Conservation (phyloP, 495 filamentous ascomycete genomes). For the Penicillium ochrochloron region DNA sequence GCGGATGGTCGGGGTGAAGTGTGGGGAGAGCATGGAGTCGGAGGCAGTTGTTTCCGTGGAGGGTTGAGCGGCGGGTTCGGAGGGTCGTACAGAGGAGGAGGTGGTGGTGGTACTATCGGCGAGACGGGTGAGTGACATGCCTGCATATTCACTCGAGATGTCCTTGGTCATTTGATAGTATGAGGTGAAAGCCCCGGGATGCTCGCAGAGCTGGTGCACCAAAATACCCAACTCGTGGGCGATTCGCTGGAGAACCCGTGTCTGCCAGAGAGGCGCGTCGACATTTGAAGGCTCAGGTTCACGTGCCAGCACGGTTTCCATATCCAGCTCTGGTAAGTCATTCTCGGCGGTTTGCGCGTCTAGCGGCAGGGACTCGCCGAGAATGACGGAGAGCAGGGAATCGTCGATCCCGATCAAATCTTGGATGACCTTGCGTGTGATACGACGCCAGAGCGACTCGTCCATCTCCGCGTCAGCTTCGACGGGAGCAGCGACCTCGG, state of each 20-base stretch:
- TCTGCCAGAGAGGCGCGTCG: slow-evolving; percentile 68
- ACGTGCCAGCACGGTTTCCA: slow-evolving; percentile 41
- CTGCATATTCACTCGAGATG: slow-evolving; percentile 55
- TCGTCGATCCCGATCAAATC: slow-evolving; percentile 94
- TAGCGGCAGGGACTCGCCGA: slow-evolving; percentile 76
- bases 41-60: slow-evolving; percentile 27
- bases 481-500: slow-evolving; percentile 24
- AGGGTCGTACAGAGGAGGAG: slow-evolving; percentile 10
- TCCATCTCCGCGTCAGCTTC: slow-evolving; percentile 36
- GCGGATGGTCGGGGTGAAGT: slow-evolving; percentile 52
- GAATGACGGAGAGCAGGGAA: slow-evolving; percentile 76
- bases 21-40: slow-evolving; percentile 43
- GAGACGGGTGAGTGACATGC: slow-evolving; percentile 49
- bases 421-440: slow-evolving; percentile 83
- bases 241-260: slow-evolving; percentile 78
- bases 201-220: slow-evolving; percentile 79
- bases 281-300: slow-evolving; percentile 43
- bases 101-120: slow-evolving; percentile 29
- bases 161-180: slow-evolving; percentile 58
- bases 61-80: slow-evolving; percentile 24
- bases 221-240: slow-evolving; percentile 84
- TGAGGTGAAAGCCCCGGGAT: slow-evolving; percentile 80
- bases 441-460: slow-evolving; percentile 76
- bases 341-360: slow-evolving; percentile 15
- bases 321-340: slow-evolving; percentile 22